phyloP scores from a whole-genome alignment of 208 protist genomes.

The Crithidia thermophila region DNA sequence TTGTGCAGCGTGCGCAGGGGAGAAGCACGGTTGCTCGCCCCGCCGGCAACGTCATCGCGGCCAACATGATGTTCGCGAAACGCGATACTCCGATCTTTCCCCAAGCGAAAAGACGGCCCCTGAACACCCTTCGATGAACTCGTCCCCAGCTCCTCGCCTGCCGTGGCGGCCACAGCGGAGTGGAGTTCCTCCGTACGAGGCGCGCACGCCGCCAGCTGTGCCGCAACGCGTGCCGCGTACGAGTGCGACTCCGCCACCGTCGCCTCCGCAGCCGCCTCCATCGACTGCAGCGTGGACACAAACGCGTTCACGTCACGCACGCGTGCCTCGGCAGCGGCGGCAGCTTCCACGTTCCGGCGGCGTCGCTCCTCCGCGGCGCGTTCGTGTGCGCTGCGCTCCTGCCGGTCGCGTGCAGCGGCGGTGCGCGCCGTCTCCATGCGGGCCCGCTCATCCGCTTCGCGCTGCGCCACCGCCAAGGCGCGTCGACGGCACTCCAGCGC shows the following conservation, averaged over 20 bases:
- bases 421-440: constrained; percentile 31
- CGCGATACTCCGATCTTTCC: too few relatives aligned
- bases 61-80: constrained; percentile 23
- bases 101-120: too few relatives aligned
- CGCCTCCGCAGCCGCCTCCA: constrained; percentile 21
- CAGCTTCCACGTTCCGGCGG: constrained; percentile 5
- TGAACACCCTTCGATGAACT: neutral
- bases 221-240: constrained; percentile 28
- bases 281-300: constrained; percentile 14
- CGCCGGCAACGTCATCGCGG: neutral
- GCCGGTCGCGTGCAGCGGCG: constrained; percentile 29
- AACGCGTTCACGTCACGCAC: constrained; percentile 35
- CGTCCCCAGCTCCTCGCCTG: neutral
- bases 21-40: neutral
- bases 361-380: constrained; percentile 4
- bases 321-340: constrained; percentile 14
- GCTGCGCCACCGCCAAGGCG: constrained; percentile 32
- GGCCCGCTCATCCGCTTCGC: constrained; percentile 45
- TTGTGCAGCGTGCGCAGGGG: neutral
- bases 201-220: constrained; percentile 19
- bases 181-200: constrained; percentile 7
- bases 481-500: constrained; percentile 33
- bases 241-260: constrained; percentile 24
- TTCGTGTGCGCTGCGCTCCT: constrained; percentile 30
- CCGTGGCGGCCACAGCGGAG: neutral